Evolutionary conservation across 257 asterid species (phyloP).

Genomic region (Petunia axillaris): DNA sequence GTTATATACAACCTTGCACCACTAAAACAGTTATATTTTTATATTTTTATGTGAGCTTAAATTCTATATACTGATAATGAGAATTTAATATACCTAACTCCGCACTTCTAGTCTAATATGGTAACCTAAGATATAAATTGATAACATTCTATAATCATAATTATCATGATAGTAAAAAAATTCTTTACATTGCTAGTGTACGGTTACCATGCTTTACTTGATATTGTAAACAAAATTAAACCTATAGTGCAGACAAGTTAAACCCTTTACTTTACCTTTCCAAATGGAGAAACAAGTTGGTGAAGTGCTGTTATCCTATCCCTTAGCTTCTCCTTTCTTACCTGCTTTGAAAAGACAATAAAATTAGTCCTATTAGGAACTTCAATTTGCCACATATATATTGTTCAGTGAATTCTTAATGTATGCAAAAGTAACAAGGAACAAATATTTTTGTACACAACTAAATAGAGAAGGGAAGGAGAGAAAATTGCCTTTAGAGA

Average conservation of each 20-base stretch:
- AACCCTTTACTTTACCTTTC: slow-evolving; percentile 67
- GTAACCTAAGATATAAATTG: no score
- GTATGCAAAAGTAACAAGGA: no score
- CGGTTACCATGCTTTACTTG: neutral
- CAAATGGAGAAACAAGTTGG: slow-evolving; percentile 96
- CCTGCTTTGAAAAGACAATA: slow-evolving; percentile 45
- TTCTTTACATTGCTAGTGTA: no score
- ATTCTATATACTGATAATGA: no score
- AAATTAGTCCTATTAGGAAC: neutral
- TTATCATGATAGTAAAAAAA: no score
- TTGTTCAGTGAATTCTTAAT: neutral
- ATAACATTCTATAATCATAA: no score
- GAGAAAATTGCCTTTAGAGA: slow-evolving; percentile 69
- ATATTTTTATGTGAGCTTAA: no score
- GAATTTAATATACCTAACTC: no score
- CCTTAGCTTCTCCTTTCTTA: slow-evolving; percentile 89
- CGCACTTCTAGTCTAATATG: no score
- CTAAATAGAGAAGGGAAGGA: slow-evolving; percentile 13
- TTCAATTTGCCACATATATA: neutral
- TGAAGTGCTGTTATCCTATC: slow-evolving; percentile 93
- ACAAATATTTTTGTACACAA: neutral
- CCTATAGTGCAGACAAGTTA: neutral
- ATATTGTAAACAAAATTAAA: neutral
- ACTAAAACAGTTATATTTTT: no score
- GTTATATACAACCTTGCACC: no score